These are phyloP conservation scores for Taphrina wiesneri DNA, from an alignment of 1,139 yeast species.

Conservation along the genomic window DNA sequence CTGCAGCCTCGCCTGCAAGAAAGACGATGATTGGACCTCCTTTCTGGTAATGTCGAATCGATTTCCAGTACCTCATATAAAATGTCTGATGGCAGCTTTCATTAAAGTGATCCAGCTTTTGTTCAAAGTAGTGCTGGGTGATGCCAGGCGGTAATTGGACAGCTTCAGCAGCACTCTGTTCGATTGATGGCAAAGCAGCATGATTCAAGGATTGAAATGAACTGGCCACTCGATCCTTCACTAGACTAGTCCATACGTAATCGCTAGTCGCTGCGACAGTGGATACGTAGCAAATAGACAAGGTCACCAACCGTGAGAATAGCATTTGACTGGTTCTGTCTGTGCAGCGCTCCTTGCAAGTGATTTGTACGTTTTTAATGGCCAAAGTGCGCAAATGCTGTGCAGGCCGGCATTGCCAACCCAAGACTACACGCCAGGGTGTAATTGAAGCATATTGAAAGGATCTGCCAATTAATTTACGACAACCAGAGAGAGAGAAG, in stretches of 20 bases:
- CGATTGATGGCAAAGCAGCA: neutral
- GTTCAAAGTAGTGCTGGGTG: neutral
- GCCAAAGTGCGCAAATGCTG: too few species aligned
- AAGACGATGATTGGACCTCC: slow-evolving; percentile 1
- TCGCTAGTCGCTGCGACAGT: neutral
- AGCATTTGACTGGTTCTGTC: too few species aligned
- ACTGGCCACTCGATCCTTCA: neutral
- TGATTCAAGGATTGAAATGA: neutral
- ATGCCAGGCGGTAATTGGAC: neutral
- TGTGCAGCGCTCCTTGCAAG: too few species aligned
- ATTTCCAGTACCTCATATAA: neutral
- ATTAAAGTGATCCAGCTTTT: neutral
- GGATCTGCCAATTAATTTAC: too few species aligned
- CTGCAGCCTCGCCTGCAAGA: neutral
- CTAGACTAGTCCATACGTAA: neutral
- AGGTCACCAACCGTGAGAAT: too few species aligned
- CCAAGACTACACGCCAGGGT: too few species aligned
- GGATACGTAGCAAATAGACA: too few species aligned
- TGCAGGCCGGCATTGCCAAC: too few species aligned
- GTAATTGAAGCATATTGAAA: too few species aligned
- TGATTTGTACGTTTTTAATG: too few species aligned
- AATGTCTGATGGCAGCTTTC: neutral
- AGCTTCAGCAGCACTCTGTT: neutral
- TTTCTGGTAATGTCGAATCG: neutral
- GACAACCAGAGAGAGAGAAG: too few species aligned